Conservation (phyloP, 1,284 basidiomycete genomes). For the Apiotrichum sp. region DNA sequence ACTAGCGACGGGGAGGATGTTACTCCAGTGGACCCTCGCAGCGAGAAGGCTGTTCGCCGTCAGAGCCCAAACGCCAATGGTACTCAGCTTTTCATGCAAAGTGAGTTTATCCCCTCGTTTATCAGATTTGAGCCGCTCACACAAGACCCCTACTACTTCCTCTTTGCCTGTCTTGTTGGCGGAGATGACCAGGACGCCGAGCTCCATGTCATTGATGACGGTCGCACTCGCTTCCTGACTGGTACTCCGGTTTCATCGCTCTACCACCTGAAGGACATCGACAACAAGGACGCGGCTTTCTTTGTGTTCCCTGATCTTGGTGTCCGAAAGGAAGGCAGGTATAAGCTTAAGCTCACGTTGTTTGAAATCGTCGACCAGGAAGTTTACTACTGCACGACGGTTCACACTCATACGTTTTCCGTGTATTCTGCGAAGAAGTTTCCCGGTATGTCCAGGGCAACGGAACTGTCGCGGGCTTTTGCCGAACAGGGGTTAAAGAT, state of each 20-base stretch:
- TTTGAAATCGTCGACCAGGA: conserved; percentile 87
- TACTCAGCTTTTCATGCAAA: conserved; percentile 43
- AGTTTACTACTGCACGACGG: conserved; percentile 79
- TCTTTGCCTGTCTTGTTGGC: conserved; percentile 81
- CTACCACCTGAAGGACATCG: conserved; percentile 91
- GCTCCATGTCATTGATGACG: conserved; percentile 85
- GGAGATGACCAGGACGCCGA: conserved; percentile 74
- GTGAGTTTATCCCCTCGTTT: conserved; percentile 20
- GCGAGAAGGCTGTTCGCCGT: conserved; percentile 1
- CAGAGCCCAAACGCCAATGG: conserved; percentile 18
- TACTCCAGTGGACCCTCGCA: conserved; percentile 18
- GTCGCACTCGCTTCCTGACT: conserved; percentile 51
- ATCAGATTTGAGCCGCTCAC: background rate
- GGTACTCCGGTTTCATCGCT: conserved; percentile 71
- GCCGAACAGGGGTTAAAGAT: conserved; percentile 92
- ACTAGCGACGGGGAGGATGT: conserved; percentile 55
- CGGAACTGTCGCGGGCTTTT: conserved; percentile 75
- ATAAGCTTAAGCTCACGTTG: conserved; percentile 78
- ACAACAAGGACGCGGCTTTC: conserved; percentile 78
- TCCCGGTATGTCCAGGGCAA: conserved; percentile 81
- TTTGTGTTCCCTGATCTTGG: conserved; percentile 84
- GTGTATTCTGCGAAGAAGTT: conserved; percentile 89
- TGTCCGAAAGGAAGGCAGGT: conserved; percentile 80
- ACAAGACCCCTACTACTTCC: conserved; percentile 84
- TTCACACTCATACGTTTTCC: conserved; percentile 77